Evolutionary conservation across 495 filamentous ascomycete species (phyloP), one percentile per base, ranked within the genome.

Genomic region (Xylaria grammica): DNA sequence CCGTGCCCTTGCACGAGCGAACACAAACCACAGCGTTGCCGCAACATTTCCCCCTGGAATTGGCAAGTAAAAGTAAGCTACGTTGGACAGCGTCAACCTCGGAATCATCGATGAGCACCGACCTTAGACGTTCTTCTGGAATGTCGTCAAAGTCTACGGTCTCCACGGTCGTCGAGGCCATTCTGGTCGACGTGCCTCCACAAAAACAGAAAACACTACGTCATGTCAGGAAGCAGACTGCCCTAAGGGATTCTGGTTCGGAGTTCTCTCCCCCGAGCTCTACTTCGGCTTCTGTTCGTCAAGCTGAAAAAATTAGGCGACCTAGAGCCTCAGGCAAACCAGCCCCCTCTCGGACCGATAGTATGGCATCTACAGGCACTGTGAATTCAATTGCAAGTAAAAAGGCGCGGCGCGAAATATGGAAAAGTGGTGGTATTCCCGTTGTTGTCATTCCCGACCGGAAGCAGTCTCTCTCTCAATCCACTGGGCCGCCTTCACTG

Each of bases 381-480:
- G 71, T 75, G 32, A 86, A 80, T 52, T 82, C 81, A n/a, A 82
- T 82, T 46, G 82, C 83, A 3, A 84, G 81, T 65, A 78, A 74
- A 34, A 85, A 79, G 55, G 81, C 81, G 13, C 78, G 82, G n/a
- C 79, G 82, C 32, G 86, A 89, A 50, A 80, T 87, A 8, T 73
- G 78, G 72, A 84, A 79, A 65, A 79, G 68, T 42, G 83, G 83
- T 30, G 81, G 75, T 5, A 89, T 90, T 55, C 89, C 89, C 5
- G 89, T 92, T 52, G 85, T 91, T 17, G 85, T 92, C 20, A 85
- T 92, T 44, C 91, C 91, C 13, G 82, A 91, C 46, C 82, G 90
- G 44, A 81, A 75, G 22, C 86, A 89, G 11, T 92, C 90, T 13
- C 74, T 90, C 10, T 87, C 84, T 38, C 73, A 60, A 59, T 86